Evolutionary conservation across 2,329 filamentous ascomycete species (phyloP).

Genomic region (Aspergillus fumigatiaffinis): DNA sequence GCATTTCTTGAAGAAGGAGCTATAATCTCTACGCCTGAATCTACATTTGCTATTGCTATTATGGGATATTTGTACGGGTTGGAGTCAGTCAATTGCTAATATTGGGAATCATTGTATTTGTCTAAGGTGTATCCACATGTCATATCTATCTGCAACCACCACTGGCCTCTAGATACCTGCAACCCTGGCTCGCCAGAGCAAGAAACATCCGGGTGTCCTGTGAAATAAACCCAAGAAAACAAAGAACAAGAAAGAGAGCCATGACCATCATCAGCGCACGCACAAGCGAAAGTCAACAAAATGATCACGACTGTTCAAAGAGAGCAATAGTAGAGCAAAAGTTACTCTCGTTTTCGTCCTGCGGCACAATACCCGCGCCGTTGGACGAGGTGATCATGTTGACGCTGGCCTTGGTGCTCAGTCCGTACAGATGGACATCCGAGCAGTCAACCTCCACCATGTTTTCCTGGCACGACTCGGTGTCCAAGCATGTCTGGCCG

Average conservation of each 20-base stretch:
- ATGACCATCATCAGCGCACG: neutral
- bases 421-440: conserved; percentile 59
- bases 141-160: neutral
- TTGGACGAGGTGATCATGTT: conserved; percentile 62
- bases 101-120: neutral
- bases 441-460: conserved; percentile 70
- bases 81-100: no score
- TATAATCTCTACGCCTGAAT: conserved; percentile 33
- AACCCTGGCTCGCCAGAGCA: neutral
- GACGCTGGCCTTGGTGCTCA: conserved; percentile 69
- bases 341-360: conserved; percentile 40
- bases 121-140: neutral
- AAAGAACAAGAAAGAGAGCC: neutral
- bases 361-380: conserved; percentile 33
- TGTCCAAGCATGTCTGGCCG: conserved; percentile 62
- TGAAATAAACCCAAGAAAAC: neutral
- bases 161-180: neutral
- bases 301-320: conserved; percentile 32
- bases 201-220: neutral
- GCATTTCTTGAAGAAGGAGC: conserved; percentile 65
- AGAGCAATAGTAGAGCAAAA: conserved; percentile 44
- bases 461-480: conserved; percentile 70
- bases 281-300: neutral
- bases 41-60: no score
- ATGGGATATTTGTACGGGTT: no score